Conservation (phyloP, 768 basidiomycete species). For the Panellus pusillus region DNA sequence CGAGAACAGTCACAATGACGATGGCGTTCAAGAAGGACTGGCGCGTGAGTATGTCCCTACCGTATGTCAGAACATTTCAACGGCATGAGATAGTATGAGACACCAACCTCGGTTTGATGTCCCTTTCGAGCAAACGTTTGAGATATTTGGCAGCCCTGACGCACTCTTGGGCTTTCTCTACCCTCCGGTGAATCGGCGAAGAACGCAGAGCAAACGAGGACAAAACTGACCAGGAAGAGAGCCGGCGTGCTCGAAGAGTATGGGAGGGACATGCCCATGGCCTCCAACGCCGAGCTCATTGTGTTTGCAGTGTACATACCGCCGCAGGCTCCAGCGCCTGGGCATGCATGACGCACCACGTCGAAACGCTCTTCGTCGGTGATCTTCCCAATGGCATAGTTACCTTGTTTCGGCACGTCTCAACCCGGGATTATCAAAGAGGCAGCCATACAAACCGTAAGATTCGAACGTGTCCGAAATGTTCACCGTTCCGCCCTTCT, state of each 20-base stretch:
- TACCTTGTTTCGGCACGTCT: slow-evolving; percentile 47
- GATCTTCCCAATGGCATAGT: slow-evolving; percentile 75
- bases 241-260: slow-evolving; percentile 83
- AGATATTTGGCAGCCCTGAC: slow-evolving; percentile 75
- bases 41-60: slow-evolving; percentile 64
- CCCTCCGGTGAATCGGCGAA: not conserved
- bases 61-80: not conserved
- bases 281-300: slow-evolving; percentile 84
- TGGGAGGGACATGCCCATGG: slow-evolving; percentile 81
- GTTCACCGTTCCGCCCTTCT: slow-evolving; percentile 79
- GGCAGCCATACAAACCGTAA: slow-evolving; percentile 50
- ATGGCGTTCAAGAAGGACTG: slow-evolving; percentile 84
- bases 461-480: slow-evolving; percentile 86
- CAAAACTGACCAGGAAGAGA: slow-evolving; percentile 52
- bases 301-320: slow-evolving; percentile 93
- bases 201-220: not conserved
- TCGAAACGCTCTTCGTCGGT: slow-evolving; percentile 80
- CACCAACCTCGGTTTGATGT: slow-evolving; percentile 74
- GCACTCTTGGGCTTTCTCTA: slow-evolving; percentile 85
- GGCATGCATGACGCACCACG: slow-evolving; percentile 83
- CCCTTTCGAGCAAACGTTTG: slow-evolving; percentile 68
- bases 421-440: not conserved
- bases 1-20: slow-evolving; percentile 72
- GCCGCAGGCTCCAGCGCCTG: slow-evolving; percentile 82
- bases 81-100: not conserved